Evolutionary conservation across 2,329 filamentous ascomycete genomes (phyloP).

Genomic region (Cordyceps pruinosa): DNA sequence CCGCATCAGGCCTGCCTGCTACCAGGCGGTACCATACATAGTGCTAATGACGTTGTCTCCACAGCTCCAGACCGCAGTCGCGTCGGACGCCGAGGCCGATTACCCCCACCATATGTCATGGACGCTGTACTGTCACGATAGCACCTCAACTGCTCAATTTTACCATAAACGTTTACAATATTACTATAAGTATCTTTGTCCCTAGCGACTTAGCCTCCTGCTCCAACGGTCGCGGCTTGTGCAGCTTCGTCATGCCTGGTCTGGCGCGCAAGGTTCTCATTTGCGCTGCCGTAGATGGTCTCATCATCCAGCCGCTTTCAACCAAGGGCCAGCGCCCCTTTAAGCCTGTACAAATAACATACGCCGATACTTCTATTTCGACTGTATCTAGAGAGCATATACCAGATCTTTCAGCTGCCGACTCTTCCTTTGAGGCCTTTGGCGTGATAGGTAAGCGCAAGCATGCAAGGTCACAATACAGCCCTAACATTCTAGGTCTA

Average conservation of each 20-base stretch:
- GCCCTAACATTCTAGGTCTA: constrained; percentile 52
- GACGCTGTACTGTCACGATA: background rate
- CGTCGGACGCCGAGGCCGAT: constrained; percentile 5
- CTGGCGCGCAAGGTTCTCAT: constrained; percentile 75
- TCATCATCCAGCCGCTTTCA: constrained; percentile 69
- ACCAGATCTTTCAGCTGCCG: constrained; percentile 37
- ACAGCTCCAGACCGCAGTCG: constrained; percentile 13
- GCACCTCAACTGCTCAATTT: background rate
- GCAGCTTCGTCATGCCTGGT: constrained; percentile 53
- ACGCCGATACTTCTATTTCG: constrained; percentile 49
- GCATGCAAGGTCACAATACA: background rate
- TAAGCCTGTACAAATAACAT: constrained; percentile 62
- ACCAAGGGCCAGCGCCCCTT: constrained; percentile 49
- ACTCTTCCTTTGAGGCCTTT: constrained; percentile 51
- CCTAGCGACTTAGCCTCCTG: background rate
- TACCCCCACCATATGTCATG: constrained; percentile 11
- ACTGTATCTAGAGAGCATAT: constrained; percentile 37
- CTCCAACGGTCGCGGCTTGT: background rate
- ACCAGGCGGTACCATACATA: background rate
- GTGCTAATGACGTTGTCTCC: constrained; percentile 12
- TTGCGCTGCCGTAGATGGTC: constrained; percentile 73
- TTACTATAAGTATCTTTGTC: background rate
- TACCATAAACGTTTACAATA: background rate
- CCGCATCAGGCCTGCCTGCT: background rate
- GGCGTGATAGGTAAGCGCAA: constrained; percentile 46